Evolutionary conservation across 164 flowering plant genomes (phyloP).

Genomic region (grape (Vitis vinifera)): ASM3070453v1 NC_081822.1:2262501-2263000

Average conservation of each 20-base stretch:
- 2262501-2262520: conserved; percentile 15
- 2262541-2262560: conserved; percentile 79
- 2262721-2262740: conserved; percentile 28
- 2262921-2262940: conserved; percentile 23
- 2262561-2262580: conserved; percentile 71
- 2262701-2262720: conserved; percentile 28
- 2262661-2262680: conserved; percentile 59
- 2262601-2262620: conserved; percentile 28
- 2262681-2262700: conserved; percentile 23
- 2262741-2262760: conserved; percentile 27
- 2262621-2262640: conserved; percentile 40
- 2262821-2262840: conserved; percentile 21
- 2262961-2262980: conserved; percentile 17
- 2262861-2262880: conserved; percentile 20
- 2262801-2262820: conserved; percentile 19
- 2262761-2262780: conserved; percentile 23
- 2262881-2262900: conserved; percentile 17
- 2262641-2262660: conserved; percentile 75
- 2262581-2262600: conserved; percentile 26
- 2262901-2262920: conserved; percentile 21
- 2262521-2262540: conserved; percentile 38
- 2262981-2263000: conserved; percentile 18
- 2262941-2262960: conserved; percentile 41
- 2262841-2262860: conserved; percentile 24
- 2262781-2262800: conserved; percentile 20